Evolutionary conservation across 305 asterid genomes (phyloP), one percentile per base, ranked within the genome.

Genomic region (Striga hermonthica): DNA sequence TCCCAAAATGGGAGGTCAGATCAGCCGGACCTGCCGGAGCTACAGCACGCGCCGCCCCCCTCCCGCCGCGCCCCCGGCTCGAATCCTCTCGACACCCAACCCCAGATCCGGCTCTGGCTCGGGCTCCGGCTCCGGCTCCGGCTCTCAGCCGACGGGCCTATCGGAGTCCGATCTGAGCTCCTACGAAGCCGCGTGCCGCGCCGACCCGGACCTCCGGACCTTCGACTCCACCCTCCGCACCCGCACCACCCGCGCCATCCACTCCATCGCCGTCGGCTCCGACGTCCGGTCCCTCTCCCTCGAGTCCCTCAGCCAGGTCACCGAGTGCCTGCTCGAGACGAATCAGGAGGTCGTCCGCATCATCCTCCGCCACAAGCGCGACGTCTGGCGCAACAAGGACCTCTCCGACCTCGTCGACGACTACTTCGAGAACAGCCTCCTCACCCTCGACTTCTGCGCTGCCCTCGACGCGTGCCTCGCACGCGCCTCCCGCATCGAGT

Each of bases 251-350:
- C 77, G 76, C 35, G 95, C 89, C 71, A 83, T 89, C 52, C 79
- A 79, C 73, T 86, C 96, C 35, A 75, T 89, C 6, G 84, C 95
- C 53, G 81, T 72, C 6, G 83, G 77, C 37, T 65, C 84, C 57
- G 88, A 86, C 57, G 78, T 68, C 6, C 81, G 82, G 64, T 69
- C 95, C 53, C 77, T 89, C 48, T 83, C 96, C 4, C 79, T 89
- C 13, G 87, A 83, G 37, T 86, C 96, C 12, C 83, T 89, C 44
- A 83, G 88, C 9, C 89, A 83, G 12, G 96, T 83, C 70, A 84
- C 90, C 6, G 85, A 77, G 67, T 75, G 83, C 65, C 75, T 86
- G 48, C 81, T 86, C 11, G 95, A 81, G 38, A 80, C 76, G 92
- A 83, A 89, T 45, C 86, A 89, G 34, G 93, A 87, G 6, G 90